Conservation (phyloP, 306 rosid genomes). For the Alnus rubra region DNA sequence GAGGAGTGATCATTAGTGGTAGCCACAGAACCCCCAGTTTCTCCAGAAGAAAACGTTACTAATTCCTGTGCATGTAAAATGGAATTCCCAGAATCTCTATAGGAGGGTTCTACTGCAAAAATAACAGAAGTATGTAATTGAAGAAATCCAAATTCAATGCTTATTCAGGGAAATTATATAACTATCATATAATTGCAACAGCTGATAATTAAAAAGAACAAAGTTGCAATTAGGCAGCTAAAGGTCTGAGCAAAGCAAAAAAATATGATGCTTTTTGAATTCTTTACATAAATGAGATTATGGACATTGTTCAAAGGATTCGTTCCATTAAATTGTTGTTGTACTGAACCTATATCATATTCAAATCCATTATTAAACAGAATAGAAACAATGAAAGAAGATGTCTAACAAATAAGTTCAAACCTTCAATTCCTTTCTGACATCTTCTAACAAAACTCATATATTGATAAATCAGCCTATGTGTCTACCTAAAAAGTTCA, state of each 20-base stretch:
- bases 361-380: conserved; percentile 9
- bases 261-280: conserved; percentile 17
- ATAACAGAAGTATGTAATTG: conserved; percentile 10
- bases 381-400: conserved; percentile 4
- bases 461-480: background rate
- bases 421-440: background rate
- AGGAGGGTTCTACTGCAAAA: conserved; percentile 67
- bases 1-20: conserved; percentile 30
- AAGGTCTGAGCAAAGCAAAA: background rate
- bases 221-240: conserved; percentile 1
- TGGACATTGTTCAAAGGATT: conserved; percentile 19
- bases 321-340: conserved; percentile 12
- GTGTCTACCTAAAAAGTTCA: conserved; percentile 12
- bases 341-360: background rate
- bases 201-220: background rate
- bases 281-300: conserved; percentile 11
- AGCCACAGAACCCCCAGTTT: conserved; percentile 35
- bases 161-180: conserved; percentile 13
- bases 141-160: conserved; percentile 21
- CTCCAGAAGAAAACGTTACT: conserved; percentile 41
- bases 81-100: conserved; percentile 38
- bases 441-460: background rate
- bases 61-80: conserved; percentile 38
- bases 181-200: background rate
- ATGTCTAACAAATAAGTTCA: background rate